Base-by-base conservation (phyloP, 2,329 filamentous ascomycete genomes). In the Fusarium sp. region DNA sequence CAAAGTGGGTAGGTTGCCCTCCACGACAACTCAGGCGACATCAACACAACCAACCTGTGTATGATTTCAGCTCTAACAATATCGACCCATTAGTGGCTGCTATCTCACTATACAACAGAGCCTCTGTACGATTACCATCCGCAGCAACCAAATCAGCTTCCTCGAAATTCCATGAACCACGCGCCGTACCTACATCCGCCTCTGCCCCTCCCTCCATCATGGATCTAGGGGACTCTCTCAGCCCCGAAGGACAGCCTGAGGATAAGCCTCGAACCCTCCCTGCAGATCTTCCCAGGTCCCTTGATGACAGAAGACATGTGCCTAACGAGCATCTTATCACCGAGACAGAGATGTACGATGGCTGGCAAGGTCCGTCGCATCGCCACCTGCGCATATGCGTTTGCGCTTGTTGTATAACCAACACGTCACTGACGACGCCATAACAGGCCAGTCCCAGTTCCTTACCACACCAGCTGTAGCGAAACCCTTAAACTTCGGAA, bases 321-420 rank as follows among this genome's bases (percentile, higher is more conserved):
- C 87, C 89, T 6, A 84, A 83, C 45, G 88, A 90, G 59, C 73
- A 76, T 65, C 87, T 90, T 67, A 86, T 91, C 56, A 85, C 85
- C 37, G 96, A 98, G 83, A 97, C 94, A 39, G 96, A 98, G 83
- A 93, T 97, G 82, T 99, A 98, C 79, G 96, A 99, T 86, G 96
- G 93, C 72, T 99, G 96, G 96, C 94, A 98, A 90, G 95, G 95
- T 85, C 70, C 65, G 82, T 81, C 35, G 59, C 60, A 53, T 62
- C 55, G 49, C 57, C 52, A 59, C 63, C 29, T 49, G 47, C 50
- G 47, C 48, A 31, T 35, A 23, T 66, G 49, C 50, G 33, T 27
- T 20, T 68, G 68, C 67, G 68, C 56, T 48, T 49, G 39, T 53
- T 62, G 43, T 62, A 69, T 58, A 37, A 47, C 61, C 55, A 66